Base-by-base conservation (phyloP, 2,329 filamentous ascomycete species). In the Penicillium sp. region DNA sequence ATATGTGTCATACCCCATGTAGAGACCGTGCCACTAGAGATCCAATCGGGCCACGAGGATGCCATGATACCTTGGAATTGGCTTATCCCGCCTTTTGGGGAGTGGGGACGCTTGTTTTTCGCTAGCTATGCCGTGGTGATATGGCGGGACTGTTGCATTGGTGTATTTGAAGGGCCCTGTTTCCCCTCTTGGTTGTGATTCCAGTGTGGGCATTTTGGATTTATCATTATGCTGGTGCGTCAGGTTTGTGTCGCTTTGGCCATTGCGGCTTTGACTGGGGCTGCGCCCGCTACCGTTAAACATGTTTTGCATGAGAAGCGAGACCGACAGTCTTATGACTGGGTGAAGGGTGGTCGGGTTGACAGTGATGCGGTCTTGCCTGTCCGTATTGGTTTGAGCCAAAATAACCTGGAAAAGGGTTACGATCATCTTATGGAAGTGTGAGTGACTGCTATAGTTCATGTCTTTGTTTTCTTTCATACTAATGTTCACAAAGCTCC, bases 231-330 rank as follows among this genome's bases (percentile, higher is more conserved):
- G 62, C 47, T 62, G n/a, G 15, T 64, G 12, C 54, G 48, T 42
- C 59, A 61, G 31, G 15, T 61, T 18, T 59, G 45, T 53, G 44
- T 58, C 40, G 53, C 58, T 23, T 45, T 66, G 54, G 63, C 62
- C 23, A 51, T 68, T 46, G 58, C 58, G 22, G 60, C 60, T 29
- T 45, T 67, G 14, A 53, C 64, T 25, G 55, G 60, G 46, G 70
- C 70, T 29, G 63, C 57, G 7, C 72, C 70, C 8, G 52, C 62
- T 25, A 58, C 67, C 0, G 42, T 64, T 25, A 69, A 63, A 37
- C 75, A 79, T 69, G 74, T 77, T 23, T 57, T 76, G 11, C 77
- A 79, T 58, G 76, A 79, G 59, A 76, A 74, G 60, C 73, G 76
- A 31, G 60, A 65, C 12, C 31, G 53, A 5, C 64, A 69, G 2